A percentile compares a stretch with the other conserved stretches of the same genome.
These are phyloP conservation scores for Climacium dendroides DNA, from an alignment of 225 moss, liverwort and hornwort genomes.

Conservation along the genomic window DNA sequence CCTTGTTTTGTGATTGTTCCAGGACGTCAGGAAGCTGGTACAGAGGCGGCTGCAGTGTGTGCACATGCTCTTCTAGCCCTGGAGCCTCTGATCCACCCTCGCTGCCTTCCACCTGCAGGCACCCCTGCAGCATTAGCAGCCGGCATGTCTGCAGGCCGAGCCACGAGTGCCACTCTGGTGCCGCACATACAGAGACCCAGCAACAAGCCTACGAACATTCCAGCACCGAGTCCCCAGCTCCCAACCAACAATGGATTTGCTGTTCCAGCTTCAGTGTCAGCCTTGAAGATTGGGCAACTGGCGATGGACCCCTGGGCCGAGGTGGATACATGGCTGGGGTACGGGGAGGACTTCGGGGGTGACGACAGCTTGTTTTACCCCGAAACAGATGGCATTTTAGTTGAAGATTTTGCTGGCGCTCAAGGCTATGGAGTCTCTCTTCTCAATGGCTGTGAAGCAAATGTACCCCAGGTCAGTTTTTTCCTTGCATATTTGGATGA, in stretches of 20 bases:
- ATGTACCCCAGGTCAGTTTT: neutral
- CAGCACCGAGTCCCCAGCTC: slow-evolving; percentile 26
- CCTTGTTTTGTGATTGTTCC: neutral
- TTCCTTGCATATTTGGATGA: too few species aligned
- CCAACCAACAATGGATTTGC: slow-evolving; percentile 34
- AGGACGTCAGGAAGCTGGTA: slow-evolving; percentile 97
- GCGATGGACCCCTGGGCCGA: slow-evolving; percentile 97
- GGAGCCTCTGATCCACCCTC: slow-evolving; percentile 93
- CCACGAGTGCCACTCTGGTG: slow-evolving; percentile 50
- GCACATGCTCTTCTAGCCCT: slow-evolving; percentile 85
- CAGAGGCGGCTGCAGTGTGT: slow-evolving; percentile 85
- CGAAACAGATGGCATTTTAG: slow-evolving; percentile 76
- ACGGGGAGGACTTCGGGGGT: slow-evolving; percentile 86
- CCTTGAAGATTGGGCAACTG: slow-evolving; percentile 78
- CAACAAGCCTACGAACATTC: slow-evolving; percentile 15
- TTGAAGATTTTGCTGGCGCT: slow-evolving; percentile 58
- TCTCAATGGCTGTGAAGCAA: slow-evolving; percentile 5
- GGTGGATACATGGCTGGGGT: slow-evolving; percentile 95
- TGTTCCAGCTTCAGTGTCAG: slow-evolving; percentile 46
- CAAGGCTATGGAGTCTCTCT: slow-evolving; percentile 40
- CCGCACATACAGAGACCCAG: slow-evolving; percentile 63
- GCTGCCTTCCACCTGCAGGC: slow-evolving; percentile 86
- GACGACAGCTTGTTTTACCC: slow-evolving; percentile 74
- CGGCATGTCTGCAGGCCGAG: slow-evolving; percentile 52
- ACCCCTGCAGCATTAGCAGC: slow-evolving; percentile 63